Evolutionary conservation across 495 filamentous ascomycete genomes (phyloP).

Genomic region (Trichoderma asperelloides): DNA sequence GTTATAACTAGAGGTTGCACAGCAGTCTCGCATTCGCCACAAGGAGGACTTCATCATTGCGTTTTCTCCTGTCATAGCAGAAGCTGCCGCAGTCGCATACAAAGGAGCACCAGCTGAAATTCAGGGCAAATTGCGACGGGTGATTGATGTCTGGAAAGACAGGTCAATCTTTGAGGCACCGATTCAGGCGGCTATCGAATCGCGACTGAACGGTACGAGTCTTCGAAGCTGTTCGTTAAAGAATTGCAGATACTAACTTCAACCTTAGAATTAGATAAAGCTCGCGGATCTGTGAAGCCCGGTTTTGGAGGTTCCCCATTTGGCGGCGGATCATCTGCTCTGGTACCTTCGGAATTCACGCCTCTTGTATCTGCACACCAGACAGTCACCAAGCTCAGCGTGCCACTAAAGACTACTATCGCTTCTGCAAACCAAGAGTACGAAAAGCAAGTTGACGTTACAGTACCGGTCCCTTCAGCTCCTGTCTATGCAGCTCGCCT

Average conservation of each 20-base stretch:
- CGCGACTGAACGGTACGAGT: slow-evolving; percentile 61
- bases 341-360: slow-evolving; percentile 65
- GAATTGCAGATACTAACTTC: not conserved
- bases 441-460: slow-evolving; percentile 66
- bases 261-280: slow-evolving; percentile 66
- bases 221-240: not conserved
- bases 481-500: slow-evolving; percentile 90
- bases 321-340: slow-evolving; percentile 44
- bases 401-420: slow-evolving; percentile 50
- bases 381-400: slow-evolving; percentile 58
- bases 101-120: slow-evolving; percentile 75
- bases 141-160: slow-evolving; percentile 89
- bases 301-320: slow-evolving; percentile 61
- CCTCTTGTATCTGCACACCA: slow-evolving; percentile 65
- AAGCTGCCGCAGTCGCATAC: slow-evolving; percentile 76
- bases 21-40: slow-evolving; percentile 83
- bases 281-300: slow-evolving; percentile 55
- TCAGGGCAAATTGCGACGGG: slow-evolving; percentile 76
- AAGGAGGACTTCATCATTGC: slow-evolving; percentile 89
- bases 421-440: slow-evolving; percentile 70
- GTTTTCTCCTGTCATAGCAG: slow-evolving; percentile 82
- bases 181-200: slow-evolving; percentile 70
- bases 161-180: slow-evolving; percentile 73
- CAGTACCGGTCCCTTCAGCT: slow-evolving; percentile 55
- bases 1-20: slow-evolving; percentile 64